Conservation (phyloP, 2,329 filamentous ascomycete species). For the Parasarocladium wereldwijsianum region DNA sequence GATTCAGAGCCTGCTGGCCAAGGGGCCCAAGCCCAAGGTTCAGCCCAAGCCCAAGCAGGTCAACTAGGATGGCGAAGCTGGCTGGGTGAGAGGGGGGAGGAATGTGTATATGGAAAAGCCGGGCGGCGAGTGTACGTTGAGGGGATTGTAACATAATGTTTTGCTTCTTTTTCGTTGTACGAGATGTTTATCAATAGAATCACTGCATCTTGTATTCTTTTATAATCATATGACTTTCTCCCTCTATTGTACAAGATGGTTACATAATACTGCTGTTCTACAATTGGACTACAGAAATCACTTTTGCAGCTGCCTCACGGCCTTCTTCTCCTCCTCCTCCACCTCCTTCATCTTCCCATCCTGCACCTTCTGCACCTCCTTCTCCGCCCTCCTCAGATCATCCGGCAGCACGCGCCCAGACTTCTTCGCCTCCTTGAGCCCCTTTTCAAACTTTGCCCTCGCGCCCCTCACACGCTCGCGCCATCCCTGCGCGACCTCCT, state of each 20-base stretch:
- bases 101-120: neutral
- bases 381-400: slow-evolving; percentile 31
- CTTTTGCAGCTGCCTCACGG: slow-evolving; percentile 24
- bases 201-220: too few relatives aligned
- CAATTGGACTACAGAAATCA: neutral
- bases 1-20: slow-evolving; percentile 17
- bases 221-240: too few relatives aligned
- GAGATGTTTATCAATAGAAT: too few relatives aligned
- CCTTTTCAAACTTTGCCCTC: slow-evolving; percentile 31
- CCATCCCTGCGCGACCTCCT: slow-evolving; percentile 34
- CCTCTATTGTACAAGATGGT: neutral
- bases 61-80: slow-evolving; percentile 6
- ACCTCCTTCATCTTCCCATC: slow-evolving; percentile 38
- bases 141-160: slow-evolving; percentile 2
- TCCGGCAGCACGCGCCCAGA: slow-evolving; percentile 28
- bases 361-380: slow-evolving; percentile 32
- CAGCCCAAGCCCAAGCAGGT: slow-evolving; percentile 12
- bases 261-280: too few relatives aligned
- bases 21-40: slow-evolving; percentile 7
- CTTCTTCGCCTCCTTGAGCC: slow-evolving; percentile 33
- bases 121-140: too few relatives aligned
- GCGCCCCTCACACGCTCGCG: slow-evolving; percentile 31
- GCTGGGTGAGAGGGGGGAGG: neutral
- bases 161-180: too few relatives aligned
- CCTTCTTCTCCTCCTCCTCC: slow-evolving; percentile 32